Evolutionary conservation across 768 basidiomycete species (phyloP).

Genomic region (Scleroderma bovista): DNA sequence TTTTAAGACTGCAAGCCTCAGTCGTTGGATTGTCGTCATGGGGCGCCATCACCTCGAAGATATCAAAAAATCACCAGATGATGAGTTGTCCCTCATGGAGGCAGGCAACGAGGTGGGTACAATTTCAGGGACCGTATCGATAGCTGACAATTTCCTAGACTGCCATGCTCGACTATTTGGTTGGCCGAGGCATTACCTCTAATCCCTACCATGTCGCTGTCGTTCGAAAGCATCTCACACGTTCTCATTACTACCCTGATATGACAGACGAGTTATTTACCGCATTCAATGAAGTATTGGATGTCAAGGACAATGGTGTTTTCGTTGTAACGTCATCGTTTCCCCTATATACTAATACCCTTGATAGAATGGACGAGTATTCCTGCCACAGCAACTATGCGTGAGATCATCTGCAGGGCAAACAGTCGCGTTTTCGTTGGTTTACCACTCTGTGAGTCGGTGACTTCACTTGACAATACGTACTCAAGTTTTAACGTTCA

Average conservation of each 20-base stretch:
- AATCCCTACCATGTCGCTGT: conserved; percentile 28
- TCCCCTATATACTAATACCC: not conserved
- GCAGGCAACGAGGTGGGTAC: conserved; percentile 29
- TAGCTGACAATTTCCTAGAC: not conserved
- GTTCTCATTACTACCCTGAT: conserved; percentile 32
- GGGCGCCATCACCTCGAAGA: conserved; percentile 33
- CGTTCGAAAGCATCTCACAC: conserved; percentile 25
- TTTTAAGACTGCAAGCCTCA: conserved; percentile 27
- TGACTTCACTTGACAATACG: not conserved
- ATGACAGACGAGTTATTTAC: conserved; percentile 40
- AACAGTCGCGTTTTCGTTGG: conserved; percentile 48
- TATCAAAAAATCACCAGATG: conserved; percentile 34
- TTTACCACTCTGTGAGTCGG: conserved; percentile 35
- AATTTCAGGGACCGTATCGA: not conserved
- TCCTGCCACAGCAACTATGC: conserved; percentile 19
- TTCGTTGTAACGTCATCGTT: not conserved
- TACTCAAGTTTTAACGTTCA: conserved; percentile 8
- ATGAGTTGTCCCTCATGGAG: conserved; percentile 30
- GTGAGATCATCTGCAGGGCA: conserved; percentile 34
- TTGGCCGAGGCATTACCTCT: not conserved
- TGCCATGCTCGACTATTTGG: not conserved
- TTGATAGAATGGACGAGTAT: conserved; percentile 36
- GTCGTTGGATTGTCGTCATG: conserved; percentile 38
- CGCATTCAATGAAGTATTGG: conserved; percentile 37
- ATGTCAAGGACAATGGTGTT: conserved; percentile 15